These are phyloP conservation scores for Cyclostephanos invisitatus DNA, from an alignment of 108 stramenopile species.

Conservation along the genomic window DNA sequence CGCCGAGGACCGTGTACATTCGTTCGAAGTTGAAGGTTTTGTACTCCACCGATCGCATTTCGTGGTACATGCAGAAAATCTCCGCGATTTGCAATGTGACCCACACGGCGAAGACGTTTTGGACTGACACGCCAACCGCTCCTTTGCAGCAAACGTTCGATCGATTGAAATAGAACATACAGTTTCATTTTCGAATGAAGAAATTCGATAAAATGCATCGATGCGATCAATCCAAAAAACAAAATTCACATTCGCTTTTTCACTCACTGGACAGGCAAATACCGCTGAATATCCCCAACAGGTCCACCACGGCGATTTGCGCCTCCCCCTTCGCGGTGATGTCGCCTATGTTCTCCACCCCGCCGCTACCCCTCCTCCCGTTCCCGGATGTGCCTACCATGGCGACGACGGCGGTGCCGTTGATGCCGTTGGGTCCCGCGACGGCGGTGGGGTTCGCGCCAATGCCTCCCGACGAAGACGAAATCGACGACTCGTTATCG, in stretches of 20 bases:
- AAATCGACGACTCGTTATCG: not conserved
- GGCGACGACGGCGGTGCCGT: conserved; percentile 11
- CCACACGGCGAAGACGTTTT: conserved; percentile 66
- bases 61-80: conserved; percentile 86
- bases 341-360: conserved; percentile 92
- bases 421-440: conserved; percentile 1
- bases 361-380: conserved; percentile 46
- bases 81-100: conserved; percentile 74
- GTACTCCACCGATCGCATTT: conserved; percentile 85
- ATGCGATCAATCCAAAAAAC: not conserved
- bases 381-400: conserved; percentile 3
- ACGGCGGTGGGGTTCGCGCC: not conserved
- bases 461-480: not conserved
- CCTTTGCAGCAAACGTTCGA: conserved; percentile 5
- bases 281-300: conserved; percentile 85
- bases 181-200: not conserved
- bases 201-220: not conserved
- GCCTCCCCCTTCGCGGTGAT: conserved; percentile 97
- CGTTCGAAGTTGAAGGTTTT: conserved; percentile 88
- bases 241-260: not conserved
- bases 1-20: conserved; percentile 57
- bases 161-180: not conserved
- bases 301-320: conserved; percentile 93
- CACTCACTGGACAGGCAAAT: conserved; percentile 70
- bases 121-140: conserved; percentile 57